phyloP scores from a whole-genome alignment of 345 rosid species.

The Pseudoturritis turrita region DNA sequence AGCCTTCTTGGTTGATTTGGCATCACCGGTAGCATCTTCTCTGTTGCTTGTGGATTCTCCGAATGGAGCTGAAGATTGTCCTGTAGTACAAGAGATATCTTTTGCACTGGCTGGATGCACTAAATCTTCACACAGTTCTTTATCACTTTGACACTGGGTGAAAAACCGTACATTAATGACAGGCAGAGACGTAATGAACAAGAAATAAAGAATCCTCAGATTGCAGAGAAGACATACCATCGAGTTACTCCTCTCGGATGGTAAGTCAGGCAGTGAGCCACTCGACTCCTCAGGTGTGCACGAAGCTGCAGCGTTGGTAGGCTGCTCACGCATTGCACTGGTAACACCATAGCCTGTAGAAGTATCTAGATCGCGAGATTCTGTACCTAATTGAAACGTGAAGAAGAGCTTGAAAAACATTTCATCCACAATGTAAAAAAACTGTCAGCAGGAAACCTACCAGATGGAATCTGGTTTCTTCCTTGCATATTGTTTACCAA shows the following conservation, averaged over 20 bases:
- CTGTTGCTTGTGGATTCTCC: slow-evolving; percentile 32
- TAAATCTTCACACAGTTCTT: slow-evolving; percentile 23
- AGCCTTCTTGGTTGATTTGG: slow-evolving; percentile 40
- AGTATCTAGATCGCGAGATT: slow-evolving; percentile 15
- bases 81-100: slow-evolving; percentile 31
- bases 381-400: slow-evolving; percentile 30
- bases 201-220: not conserved
- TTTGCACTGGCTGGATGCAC: slow-evolving; percentile 34
- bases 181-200: not conserved
- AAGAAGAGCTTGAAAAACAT: slow-evolving; percentile 16
- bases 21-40: slow-evolving; percentile 36
- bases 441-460: slow-evolving; percentile 34
- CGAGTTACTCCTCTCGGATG: slow-evolving; percentile 31
- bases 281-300: slow-evolving; percentile 35
- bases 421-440: not conserved
- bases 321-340: slow-evolving; percentile 27
- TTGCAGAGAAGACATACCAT: slow-evolving; percentile 40
- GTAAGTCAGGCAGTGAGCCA: slow-evolving; percentile 24
- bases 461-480: slow-evolving; percentile 45
- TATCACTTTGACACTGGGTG: slow-evolving; percentile 37
- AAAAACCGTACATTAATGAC: slow-evolving; percentile 1
- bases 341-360: slow-evolving; percentile 23
- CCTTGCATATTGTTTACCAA: slow-evolving; percentile 43
- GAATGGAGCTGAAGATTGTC: slow-evolving; percentile 25
- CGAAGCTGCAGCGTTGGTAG: slow-evolving; percentile 23